Base-by-base conservation (phyloP, 345 rosid species). In the Citrus reticulata region DNA sequence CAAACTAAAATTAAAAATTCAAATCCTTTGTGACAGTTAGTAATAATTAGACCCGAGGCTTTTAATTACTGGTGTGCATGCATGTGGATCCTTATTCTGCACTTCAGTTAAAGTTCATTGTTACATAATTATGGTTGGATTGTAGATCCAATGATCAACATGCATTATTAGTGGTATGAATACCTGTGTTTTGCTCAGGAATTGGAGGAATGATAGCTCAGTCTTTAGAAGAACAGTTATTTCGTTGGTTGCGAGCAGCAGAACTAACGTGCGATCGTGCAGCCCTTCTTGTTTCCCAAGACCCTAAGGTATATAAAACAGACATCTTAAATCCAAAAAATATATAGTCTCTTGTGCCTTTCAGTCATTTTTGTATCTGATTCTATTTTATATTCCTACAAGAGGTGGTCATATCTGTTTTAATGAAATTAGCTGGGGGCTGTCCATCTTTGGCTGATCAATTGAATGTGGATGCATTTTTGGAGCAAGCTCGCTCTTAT, bases 251-350 rank as follows among this genome's bases (percentile, higher is more conserved):
- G 13, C 89, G 97, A 75, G 90, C 98, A 72, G 98, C 99, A 63
- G 99, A 95, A 89, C 83, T 95, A 59, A 95, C 99, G 70, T 95
- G 99, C 79, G 99, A 95, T 79, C 97, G 97, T 63, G 99, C 98
- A 74, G 99, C 99, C 6, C 99, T 95, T 85, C 98, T 95, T 19
- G 99, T 95, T 32, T 93, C 96, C 69, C 97, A 93, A 79, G 96
- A 95, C 80, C 91, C 98, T 66, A 95, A 92, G 96, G 99, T 95
- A 83, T 32, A 51, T 40, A 66, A 73, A 58, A 68, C 32, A 35
- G 46, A 60, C 67, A 72, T 30, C 54, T 64, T 46, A 37, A 46
- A 51, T 51, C 17, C 27, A 11, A 19, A 51, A 13, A 68, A 20
- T 17, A 24, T 72, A 16, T 29, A 9, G 29, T 78, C 7, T 40